Evolutionary conservation across 208 protist genomes (phyloP).

Genomic region (Acanthamoeba divionensis): DNA sequence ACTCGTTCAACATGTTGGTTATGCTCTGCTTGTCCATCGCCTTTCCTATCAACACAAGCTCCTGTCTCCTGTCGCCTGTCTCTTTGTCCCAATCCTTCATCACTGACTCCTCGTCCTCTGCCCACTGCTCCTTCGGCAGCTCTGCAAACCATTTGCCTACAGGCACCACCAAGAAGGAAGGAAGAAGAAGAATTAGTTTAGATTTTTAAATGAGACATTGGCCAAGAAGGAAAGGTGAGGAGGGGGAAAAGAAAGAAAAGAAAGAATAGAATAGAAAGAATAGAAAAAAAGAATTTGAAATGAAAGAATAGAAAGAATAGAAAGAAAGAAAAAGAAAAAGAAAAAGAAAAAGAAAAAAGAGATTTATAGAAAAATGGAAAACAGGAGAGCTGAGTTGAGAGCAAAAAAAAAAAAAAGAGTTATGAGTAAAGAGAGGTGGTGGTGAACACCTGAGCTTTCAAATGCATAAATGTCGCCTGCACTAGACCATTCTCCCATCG

Average conservation of each 20-base stretch:
- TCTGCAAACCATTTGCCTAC: too few relatives aligned
- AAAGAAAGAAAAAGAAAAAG: too few relatives aligned
- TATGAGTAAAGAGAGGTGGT: slow-evolving; percentile 81
- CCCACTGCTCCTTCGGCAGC: too few relatives aligned
- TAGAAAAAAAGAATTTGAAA: background rate
- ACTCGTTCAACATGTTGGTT: too few relatives aligned
- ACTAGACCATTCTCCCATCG: slow-evolving; percentile 22
- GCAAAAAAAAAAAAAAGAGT: slow-evolving; percentile 26
- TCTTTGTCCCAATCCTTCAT: too few relatives aligned
- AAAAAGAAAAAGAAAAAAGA: background rate
- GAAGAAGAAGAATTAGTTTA: background rate
- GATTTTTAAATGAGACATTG: background rate
- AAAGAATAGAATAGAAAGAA: background rate
- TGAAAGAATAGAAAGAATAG: background rate
- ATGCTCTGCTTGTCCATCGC: too few relatives aligned
- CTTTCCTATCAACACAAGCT: too few relatives aligned
- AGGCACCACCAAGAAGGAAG: too few relatives aligned
- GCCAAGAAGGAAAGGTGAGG: background rate
- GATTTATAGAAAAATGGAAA: background rate
- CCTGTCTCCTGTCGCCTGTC: too few relatives aligned
- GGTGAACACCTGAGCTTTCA: slow-evolving; percentile 65
- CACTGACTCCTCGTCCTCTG: too few relatives aligned
- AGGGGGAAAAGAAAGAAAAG: background rate
- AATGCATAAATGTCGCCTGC: slow-evolving; percentile 54
- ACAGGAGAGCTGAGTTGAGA: background rate